phyloP scores from a whole-genome alignment of 257 asterid genomes.

The Cynanchum wilfordii region DNA sequence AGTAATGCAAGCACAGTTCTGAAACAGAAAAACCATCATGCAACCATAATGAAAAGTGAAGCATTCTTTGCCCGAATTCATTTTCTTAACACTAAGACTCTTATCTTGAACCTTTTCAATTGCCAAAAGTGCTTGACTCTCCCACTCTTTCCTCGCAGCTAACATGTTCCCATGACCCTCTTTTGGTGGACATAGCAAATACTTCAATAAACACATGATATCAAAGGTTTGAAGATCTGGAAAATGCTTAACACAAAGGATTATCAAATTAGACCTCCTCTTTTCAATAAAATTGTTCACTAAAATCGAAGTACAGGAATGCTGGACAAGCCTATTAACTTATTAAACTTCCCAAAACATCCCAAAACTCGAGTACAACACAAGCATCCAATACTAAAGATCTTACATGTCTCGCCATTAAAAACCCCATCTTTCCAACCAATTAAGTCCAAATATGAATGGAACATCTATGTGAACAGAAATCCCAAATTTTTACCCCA shows the following conservation, averaged over 20 bases:
- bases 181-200: slow-evolving; percentile 44
- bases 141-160: slow-evolving; percentile 71
- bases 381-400: slow-evolving; percentile 60
- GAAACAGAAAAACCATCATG: slow-evolving; percentile 63
- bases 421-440: slow-evolving; percentile 46
- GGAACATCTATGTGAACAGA: slow-evolving; percentile 28
- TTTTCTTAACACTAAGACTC: slow-evolving; percentile 30
- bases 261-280: slow-evolving; percentile 53
- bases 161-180: slow-evolving; percentile 45
- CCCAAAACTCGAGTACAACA: slow-evolving; percentile 57
- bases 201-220: slow-evolving; percentile 66
- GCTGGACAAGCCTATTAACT: slow-evolving; percentile 50
- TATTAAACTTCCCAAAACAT: slow-evolving; percentile 49
- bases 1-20: slow-evolving; percentile 79
- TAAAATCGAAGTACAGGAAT: slow-evolving; percentile 35
- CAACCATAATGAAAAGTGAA: slow-evolving; percentile 62
- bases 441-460: slow-evolving; percentile 39
- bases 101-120: slow-evolving; percentile 47
- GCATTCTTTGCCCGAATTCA: slow-evolving; percentile 57
- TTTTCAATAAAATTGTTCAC: slow-evolving; percentile 48
- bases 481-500: slow-evolving; percentile 37
- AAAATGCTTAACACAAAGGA: slow-evolving; percentile 52
- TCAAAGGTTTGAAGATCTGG: slow-evolving; percentile 61
- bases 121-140: slow-evolving; percentile 63
- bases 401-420: slow-evolving; percentile 57